Evolutionary conservation across 1,284 basidiomycete species (phyloP), one percentile per base, ranked within the genome.

Genomic region (Clitocybe nebularis): DNA sequence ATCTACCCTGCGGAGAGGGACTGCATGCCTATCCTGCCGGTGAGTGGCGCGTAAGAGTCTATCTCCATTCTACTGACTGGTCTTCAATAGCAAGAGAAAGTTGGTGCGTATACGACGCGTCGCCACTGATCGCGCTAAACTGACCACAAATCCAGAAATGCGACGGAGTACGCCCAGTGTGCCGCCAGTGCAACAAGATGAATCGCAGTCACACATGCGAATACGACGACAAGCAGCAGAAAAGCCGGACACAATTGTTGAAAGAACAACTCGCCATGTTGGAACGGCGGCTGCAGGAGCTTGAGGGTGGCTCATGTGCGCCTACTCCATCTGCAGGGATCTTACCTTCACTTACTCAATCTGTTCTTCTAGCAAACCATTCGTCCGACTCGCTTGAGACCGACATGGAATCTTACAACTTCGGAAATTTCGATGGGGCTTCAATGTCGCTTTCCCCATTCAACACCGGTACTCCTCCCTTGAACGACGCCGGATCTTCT

Each of bases 181-280:
- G 79, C 53, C 57, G 63, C n/a, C 76, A 77, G 50, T 82, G 78
- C 53, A 58, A 60, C 44, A 74, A 77, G 53, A 74, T 78, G 57
- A 74, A 72, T 55, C 62, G 78, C 23, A 59, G 63, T 2, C 62
- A 68, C 20, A 71, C 76, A 38, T 82, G 79, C 58, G 63, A 72
- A 44, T 82, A 80, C 61, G 77, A 81, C 53, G 79, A 81, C 55
- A 74, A 71, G 57, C 72, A 73, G 51, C 72, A 73, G 45, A 79
- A 79, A 55, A 80, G 75, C 52, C 71, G 78, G 19, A 81, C 79
- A 1, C 74, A 80, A 54, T 66, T 76, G 20, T 62, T 83, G 23
- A 75, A 74, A 49, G 77, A 79, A 50, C 78, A 78, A 54, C 64
- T 79, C 37, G 62, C 65, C 5, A 63, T 70, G 42, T 67, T 81